Base-by-base conservation (phyloP, 345 rosid species). In the Firmiana major region DNA sequence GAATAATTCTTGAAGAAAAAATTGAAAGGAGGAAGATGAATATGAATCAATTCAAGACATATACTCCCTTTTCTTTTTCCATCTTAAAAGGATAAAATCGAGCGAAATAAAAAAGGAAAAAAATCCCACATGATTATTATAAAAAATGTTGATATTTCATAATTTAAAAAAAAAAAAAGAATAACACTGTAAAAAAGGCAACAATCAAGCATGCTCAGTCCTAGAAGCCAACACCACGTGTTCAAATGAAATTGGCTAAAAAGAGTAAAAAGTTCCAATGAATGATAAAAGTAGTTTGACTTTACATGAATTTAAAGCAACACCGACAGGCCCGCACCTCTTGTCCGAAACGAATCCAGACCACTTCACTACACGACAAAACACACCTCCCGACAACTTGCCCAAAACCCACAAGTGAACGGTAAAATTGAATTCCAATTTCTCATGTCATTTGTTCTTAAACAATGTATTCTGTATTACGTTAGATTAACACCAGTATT, bases 331-430 rank as follows among this genome's bases (percentile, higher is more conserved):
- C 43, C 36, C 74, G 36, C 60, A 6, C 5, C 3, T 11, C 42
- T 19, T n/a, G 16, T 13, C 68, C 45, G 38, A 81, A 75, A 40
- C 60, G 80, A 79, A 71, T 71, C 28, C 78, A 62, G 67, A 78
- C 36, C 71, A 51, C 73, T 64, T 24, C n/a, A 31, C 88, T 85
- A 85, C 81, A 81, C 88, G 93, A 85, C 96, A 85, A 82, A 79
- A 4, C 62, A 46, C 45, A 45, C 53, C 26, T 12, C 73, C 45
- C 5, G 38, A 62, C 42, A 45, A 70, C 51, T 55, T 42, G 26
- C 11, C 46, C 57, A 2, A 55, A 40, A 2, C 62, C 67, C 31
- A 28, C 58, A 4, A 5, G 54, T 54, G 31, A 6, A 12, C 24
- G 53, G 19, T 45, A 63, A 26, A 46, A 19, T 31, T 8, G 38